Percentiles rank a stretch among this genome's conserved stretches.
phyloP scores from a whole-genome alignment of 495 filamentous ascomycete genomes.

The Penicilliopsis zonata region DNA sequence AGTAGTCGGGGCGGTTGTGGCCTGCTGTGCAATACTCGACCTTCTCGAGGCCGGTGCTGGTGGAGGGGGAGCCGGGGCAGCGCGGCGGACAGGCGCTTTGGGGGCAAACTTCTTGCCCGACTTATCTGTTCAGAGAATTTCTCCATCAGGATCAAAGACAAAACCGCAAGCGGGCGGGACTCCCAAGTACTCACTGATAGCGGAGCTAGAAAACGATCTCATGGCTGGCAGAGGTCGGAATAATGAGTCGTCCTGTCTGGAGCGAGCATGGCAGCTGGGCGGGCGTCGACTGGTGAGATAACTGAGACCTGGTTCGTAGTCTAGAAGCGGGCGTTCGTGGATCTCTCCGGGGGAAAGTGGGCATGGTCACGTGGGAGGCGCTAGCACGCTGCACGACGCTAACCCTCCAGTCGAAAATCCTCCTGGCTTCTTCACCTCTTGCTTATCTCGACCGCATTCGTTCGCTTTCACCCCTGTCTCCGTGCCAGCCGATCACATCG shows the following conservation, averaged over 20 bases:
- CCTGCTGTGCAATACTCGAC: constrained; percentile 25
- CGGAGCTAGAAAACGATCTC: constrained; percentile 45
- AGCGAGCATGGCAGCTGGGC: no score
- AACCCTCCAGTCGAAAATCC: constrained; percentile 29
- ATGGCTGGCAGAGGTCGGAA: constrained; percentile 15
- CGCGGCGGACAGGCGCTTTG: constrained; percentile 36
- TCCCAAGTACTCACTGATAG: constrained; percentile 36
- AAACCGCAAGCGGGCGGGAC: neutral
- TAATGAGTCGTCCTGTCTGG: neutral
- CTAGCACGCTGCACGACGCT: constrained; percentile 17
- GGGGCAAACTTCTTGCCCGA: constrained; percentile 44
- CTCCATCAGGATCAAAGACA: neutral
- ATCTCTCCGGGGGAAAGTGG: constrained; percentile 16
- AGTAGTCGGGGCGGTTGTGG: constrained; percentile 22
- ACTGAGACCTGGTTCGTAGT: constrained; percentile 2
- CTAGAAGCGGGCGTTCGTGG: constrained; percentile 7
- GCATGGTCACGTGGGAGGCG: constrained; percentile 26
- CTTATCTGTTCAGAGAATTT: constrained; percentile 26
- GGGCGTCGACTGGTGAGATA: neutral
- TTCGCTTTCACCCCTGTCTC: constrained; percentile 11
- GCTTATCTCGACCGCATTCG: constrained; percentile 19
- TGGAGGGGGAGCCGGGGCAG: constrained; percentile 18
- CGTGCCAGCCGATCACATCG: constrained; percentile 14
- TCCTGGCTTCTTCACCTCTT: constrained; percentile 21
- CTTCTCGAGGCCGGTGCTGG: constrained; percentile 24